Evolutionary conservation across 202 grass and related monocot species (phyloP).

Genomic region (Zoysia matrella): DNA sequence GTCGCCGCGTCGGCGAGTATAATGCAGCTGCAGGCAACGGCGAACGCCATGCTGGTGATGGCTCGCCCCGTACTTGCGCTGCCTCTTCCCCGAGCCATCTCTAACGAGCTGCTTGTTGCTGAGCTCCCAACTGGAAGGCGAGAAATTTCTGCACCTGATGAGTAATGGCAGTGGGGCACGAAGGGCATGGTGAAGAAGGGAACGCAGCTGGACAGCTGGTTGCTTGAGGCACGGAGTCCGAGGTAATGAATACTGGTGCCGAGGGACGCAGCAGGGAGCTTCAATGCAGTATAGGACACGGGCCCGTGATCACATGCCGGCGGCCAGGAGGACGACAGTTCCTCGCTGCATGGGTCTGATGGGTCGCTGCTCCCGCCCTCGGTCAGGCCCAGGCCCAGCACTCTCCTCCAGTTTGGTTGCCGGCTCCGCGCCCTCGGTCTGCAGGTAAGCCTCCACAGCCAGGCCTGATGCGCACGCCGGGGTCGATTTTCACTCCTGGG

Average conservation of each 20-base stretch:
- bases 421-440: too few relatives aligned
- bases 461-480: too few relatives aligned
- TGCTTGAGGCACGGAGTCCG: conserved; percentile 8
- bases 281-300: conserved; percentile 43
- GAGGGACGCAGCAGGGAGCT: conserved; percentile 8
- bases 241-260: conserved; percentile 12
- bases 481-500: too few relatives aligned
- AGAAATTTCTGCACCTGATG: conserved; percentile 11
- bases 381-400: too few relatives aligned
- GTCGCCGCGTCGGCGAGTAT: conserved; percentile 13
- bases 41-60: conserved; percentile 40
- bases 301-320: conserved; percentile 55
- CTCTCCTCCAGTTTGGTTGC: too few relatives aligned
- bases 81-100: conserved; percentile 60
- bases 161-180: background rate
- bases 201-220: background rate
- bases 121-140: background rate
- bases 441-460: too few relatives aligned
- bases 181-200: background rate
- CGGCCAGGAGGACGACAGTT: conserved; percentile 2
- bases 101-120: background rate
- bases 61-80: conserved; percentile 41
- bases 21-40: conserved; percentile 31
- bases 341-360: too few relatives aligned
- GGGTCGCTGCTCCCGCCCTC: too few relatives aligned